Conservation (phyloP, 352 stramenopile species). For the Phytophthora pseudosyringae region DNA sequence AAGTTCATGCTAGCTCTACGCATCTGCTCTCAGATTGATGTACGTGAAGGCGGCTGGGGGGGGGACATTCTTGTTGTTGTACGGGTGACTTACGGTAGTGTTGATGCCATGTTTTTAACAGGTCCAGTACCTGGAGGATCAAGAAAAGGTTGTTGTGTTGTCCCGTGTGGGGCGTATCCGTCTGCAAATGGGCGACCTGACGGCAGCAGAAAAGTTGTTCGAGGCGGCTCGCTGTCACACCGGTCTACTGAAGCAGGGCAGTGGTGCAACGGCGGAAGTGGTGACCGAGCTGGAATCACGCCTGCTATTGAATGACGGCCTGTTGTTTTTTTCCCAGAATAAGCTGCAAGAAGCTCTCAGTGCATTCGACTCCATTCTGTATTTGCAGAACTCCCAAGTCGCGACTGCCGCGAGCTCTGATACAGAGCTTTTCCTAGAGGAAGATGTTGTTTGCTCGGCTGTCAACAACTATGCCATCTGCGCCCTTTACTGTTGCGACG, state of each 20-base stretch:
- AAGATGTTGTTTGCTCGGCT: conserved; percentile 70
- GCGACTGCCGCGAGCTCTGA: conserved; percentile 29
- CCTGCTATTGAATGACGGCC: conserved; percentile 74
- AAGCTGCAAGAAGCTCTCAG: conserved; percentile 81
- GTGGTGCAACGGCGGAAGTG: conserved; percentile 12
- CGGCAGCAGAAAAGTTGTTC: conserved; percentile 65
- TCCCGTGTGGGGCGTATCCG: conserved; percentile 76
- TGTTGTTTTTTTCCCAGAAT: conserved; percentile 81
- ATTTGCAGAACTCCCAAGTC: conserved; percentile 39
- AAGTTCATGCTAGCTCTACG: conserved; percentile 74
- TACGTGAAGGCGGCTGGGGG: conserved; percentile 26
- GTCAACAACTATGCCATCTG: conserved; percentile 89
- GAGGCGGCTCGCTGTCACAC: conserved; percentile 43
- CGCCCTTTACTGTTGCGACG: conserved; percentile 82
- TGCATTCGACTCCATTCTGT: conserved; percentile 73
- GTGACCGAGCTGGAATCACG: conserved; percentile 52
- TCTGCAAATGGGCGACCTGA: conserved; percentile 78
- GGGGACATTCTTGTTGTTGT: neutral
- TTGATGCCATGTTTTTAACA: conserved; percentile 21
- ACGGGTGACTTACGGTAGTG: conserved; percentile 5
- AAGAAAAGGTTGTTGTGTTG: conserved; percentile 56
- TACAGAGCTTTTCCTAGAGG: conserved; percentile 58
- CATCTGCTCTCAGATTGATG: conserved; percentile 71
- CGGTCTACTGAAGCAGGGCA: conserved; percentile 25
- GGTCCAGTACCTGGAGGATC: conserved; percentile 42